Evolutionary conservation across 345 rosid species (phyloP).

Genomic region (Ailanthus altissimus): DNA sequence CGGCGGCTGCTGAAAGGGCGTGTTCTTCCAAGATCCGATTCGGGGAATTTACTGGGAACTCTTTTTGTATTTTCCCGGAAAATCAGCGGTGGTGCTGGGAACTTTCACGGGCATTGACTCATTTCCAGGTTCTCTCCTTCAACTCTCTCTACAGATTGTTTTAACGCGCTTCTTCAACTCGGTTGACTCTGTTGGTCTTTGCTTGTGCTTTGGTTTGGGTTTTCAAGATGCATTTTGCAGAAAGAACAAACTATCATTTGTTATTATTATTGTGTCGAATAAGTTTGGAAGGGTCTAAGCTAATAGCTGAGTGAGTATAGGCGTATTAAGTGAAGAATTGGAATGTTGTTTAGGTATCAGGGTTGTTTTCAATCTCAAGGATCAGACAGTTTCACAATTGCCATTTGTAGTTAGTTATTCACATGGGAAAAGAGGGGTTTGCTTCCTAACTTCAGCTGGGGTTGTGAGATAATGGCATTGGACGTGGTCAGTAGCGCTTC

Average conservation of each 20-base stretch:
- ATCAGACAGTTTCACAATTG: not conserved
- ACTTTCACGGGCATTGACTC: slow-evolving; percentile 1
- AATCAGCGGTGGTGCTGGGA: not conserved
- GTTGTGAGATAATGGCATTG: slow-evolving; percentile 37
- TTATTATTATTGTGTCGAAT: slow-evolving; percentile 2
- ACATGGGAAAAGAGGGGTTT: slow-evolving; percentile 20
- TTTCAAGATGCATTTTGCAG: slow-evolving; percentile 18
- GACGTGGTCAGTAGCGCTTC: slow-evolving; percentile 42
- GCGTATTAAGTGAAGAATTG: slow-evolving; percentile 10
- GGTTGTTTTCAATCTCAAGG: slow-evolving; percentile 16
- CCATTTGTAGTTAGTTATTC: slow-evolving; percentile 6
- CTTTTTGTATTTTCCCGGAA: slow-evolving; percentile 1
- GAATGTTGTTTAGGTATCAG: not conserved
- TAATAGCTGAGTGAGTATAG: slow-evolving; percentile 4
- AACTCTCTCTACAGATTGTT: not conserved
- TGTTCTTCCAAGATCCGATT: not conserved
- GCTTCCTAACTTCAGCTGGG: slow-evolving; percentile 19
- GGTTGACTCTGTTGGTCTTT: slow-evolving; percentile 19
- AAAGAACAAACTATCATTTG: not conserved
- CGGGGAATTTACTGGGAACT: not conserved
- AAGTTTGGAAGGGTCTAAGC: no score
- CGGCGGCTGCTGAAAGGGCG: slow-evolving; percentile 1
- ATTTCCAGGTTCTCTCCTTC: slow-evolving; percentile 13
- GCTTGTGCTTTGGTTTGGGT: not conserved
- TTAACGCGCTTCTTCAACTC: not conserved